Base-by-base conservation (phyloP, 2,329 filamentous ascomycete species). In the Xylaria sp. region DNA sequence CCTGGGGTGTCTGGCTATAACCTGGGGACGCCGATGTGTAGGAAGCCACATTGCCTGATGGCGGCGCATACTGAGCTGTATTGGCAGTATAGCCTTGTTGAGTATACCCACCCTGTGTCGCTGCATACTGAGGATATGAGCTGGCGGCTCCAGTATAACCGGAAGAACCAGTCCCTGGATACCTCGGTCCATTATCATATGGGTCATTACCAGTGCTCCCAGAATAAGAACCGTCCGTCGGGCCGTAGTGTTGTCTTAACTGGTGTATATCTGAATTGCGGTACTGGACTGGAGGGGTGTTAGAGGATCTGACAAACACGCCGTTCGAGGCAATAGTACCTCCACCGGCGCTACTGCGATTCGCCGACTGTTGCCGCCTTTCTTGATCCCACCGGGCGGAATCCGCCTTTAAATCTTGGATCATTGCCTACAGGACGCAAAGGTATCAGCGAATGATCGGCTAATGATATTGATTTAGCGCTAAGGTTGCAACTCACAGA, bases 381-480 rank as follows among this genome's bases (percentile, higher is more conserved):
- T 87, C 85, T 75, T 81, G 82, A 70, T 87, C 84, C 85, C 85
- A 87, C 64, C 84, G 82, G 65, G 84, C 82, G 67, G 85, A 87
- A 74, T 87, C 85, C 74, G 82, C 83, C 71, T 87, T 87, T 61
- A 87, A 77, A 69, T 87, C 84, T 73, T 85, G 84, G 56, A 87
- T 87, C 85, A 87, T 87, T 61, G 85, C 84, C 85, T 87, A 68
- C n/a, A 38, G 19, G 17, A 25, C 40, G 21, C 19, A 28, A n/a
- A 53, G n/a, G 43, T 42, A 60, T 71, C 60, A 76, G 71, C 59
- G 42, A 56, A 21, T 49, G 31, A 21, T 21, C 8, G 37, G 25
- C 8, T 12, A 19, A 40, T 35, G 19, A 38, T 37, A 38, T 25
- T 55, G 23, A 14, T 17, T 42, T n/a, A n/a, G n/a, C 11, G 37